Percentiles rank a stretch among this genome's conserved stretches.
Conservation (phyloP, 2,329 filamentous ascomycete species). For the Tolypocladium pustulatum region DNA sequence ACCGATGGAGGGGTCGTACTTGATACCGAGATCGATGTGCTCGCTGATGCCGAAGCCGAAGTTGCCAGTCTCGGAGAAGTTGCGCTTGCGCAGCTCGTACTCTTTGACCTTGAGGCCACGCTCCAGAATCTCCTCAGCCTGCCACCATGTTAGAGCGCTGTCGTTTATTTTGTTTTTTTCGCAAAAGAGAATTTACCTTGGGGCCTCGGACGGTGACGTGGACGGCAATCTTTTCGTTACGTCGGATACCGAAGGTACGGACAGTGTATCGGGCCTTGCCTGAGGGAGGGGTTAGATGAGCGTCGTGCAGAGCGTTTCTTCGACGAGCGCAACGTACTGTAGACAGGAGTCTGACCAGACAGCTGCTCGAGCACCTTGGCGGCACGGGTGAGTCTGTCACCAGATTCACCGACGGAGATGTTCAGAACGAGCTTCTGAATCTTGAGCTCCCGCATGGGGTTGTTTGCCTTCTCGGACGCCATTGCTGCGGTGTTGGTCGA, state of each 20-base stretch:
- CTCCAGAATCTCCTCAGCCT: slow-evolving; percentile 99
- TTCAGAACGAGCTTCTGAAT: slow-evolving; percentile 99
- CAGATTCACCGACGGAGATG: slow-evolving; percentile 99
- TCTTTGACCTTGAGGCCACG: slow-evolving; percentile 99
- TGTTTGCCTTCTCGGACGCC: slow-evolving; percentile 73
- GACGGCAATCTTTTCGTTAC: slow-evolving; percentile 99
- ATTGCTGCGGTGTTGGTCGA: slow-evolving; percentile 29
- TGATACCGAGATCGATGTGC: slow-evolving; percentile 99
- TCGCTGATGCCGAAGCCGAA: slow-evolving; percentile 99
- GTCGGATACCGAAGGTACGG: slow-evolving; percentile 99
- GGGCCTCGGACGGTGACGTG: slow-evolving; percentile 99
- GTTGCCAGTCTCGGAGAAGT: slow-evolving; percentile 99
- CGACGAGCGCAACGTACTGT: slow-evolving; percentile 56
- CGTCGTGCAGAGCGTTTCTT: slow-evolving; percentile 3
- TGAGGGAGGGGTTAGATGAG: slow-evolving; percentile 23
- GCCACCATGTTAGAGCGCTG: slow-evolving; percentile 12
- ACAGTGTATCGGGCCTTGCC: slow-evolving; percentile 99
- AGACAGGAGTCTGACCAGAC: slow-evolving; percentile 98
- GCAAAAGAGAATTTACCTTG: slow-evolving; percentile 34
- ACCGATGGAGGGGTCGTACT: slow-evolving; percentile 97
- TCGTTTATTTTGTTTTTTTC: not conserved
- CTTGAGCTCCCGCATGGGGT: slow-evolving; percentile 99
- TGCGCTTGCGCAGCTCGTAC: slow-evolving; percentile 98
- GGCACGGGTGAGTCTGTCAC: slow-evolving; percentile 99
- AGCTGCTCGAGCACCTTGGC: slow-evolving; percentile 99